phyloP scores from a whole-genome alignment of 108 stramenopile genomes.

The Fragilaria radians region DNA sequence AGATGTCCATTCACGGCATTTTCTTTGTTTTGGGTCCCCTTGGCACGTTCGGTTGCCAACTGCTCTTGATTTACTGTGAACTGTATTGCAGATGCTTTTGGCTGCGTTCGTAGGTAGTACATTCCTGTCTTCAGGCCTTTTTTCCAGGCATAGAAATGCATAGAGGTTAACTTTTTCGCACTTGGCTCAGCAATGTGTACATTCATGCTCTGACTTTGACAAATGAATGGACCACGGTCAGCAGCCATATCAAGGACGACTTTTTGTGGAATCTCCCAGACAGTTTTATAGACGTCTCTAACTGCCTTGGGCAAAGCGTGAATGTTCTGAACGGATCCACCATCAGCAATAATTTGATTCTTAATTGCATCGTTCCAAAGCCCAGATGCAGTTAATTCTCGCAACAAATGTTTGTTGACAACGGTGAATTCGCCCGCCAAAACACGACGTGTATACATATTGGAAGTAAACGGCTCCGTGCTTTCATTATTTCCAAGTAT shows the following conservation, averaged over 20 bases:
- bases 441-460: slow-evolving; percentile 99
- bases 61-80: slow-evolving; percentile 97
- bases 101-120: slow-evolving; percentile 98
- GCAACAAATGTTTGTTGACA: slow-evolving; percentile 97
- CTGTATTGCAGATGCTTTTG: slow-evolving; percentile 98
- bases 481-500: slow-evolving; percentile 99
- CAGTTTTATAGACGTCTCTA: slow-evolving; percentile 97
- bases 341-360: slow-evolving; percentile 96
- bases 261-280: slow-evolving; percentile 98
- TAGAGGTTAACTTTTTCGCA: slow-evolving; percentile 88
- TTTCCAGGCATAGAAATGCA: slow-evolving; percentile 99
- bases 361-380: slow-evolving; percentile 96
- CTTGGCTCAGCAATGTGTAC: slow-evolving; percentile 97
- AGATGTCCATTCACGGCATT: slow-evolving; percentile 1
- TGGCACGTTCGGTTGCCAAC: slow-evolving; percentile 41
- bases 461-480: slow-evolving; percentile 98
- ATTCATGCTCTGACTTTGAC: slow-evolving; percentile 98
- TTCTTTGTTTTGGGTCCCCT: slow-evolving; percentile 29
- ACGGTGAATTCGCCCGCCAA: slow-evolving; percentile 98
- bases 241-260: slow-evolving; percentile 97
- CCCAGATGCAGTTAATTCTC: slow-evolving; percentile 89
- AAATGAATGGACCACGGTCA: slow-evolving; percentile 97
- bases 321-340: slow-evolving; percentile 94
- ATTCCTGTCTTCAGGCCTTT: slow-evolving; percentile 98
- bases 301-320: slow-evolving; percentile 86